Conservation (phyloP, 805 yeast species). For the Nakazawaea holstii region DNA sequence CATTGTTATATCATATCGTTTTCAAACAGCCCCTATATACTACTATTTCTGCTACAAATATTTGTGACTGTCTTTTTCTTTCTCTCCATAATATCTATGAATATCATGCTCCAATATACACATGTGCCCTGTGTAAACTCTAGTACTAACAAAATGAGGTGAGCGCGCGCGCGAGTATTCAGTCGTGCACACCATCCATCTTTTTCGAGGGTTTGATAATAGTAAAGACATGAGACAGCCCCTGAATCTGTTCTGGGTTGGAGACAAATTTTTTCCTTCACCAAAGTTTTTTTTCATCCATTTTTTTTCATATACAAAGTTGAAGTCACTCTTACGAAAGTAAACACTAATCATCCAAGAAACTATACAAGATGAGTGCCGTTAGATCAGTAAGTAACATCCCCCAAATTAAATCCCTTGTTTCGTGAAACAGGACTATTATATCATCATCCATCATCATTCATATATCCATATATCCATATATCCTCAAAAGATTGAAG, state of each 20-base stretch:
- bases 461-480: not conserved
- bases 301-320: not conserved
- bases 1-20: not conserved
- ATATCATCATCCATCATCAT: not conserved
- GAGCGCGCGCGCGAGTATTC: not conserved
- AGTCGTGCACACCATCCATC: too few species aligned
- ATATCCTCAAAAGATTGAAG: too few species aligned
- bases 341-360: too few species aligned
- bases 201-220: too few species aligned
- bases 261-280: not conserved
- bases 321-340: too few species aligned
- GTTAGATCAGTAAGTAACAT: conserved; percentile 11
- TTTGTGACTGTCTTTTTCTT: conserved; percentile 1
- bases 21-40: not conserved
- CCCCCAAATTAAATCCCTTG: conserved; percentile 5
- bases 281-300: not conserved
- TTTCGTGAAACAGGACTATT: not conserved
- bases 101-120: too few species aligned
- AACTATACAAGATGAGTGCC: conserved; percentile 4
- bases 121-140: not conserved
- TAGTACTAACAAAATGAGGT: not conserved
- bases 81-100: not conserved
- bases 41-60: not conserved
- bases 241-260: not conserved
- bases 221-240: not conserved